Evolutionary conservation across 169 alveolate genomes (phyloP), one percentile per base, ranked within the genome.

Genomic region (Plasmodium cynomolgi): DNA sequence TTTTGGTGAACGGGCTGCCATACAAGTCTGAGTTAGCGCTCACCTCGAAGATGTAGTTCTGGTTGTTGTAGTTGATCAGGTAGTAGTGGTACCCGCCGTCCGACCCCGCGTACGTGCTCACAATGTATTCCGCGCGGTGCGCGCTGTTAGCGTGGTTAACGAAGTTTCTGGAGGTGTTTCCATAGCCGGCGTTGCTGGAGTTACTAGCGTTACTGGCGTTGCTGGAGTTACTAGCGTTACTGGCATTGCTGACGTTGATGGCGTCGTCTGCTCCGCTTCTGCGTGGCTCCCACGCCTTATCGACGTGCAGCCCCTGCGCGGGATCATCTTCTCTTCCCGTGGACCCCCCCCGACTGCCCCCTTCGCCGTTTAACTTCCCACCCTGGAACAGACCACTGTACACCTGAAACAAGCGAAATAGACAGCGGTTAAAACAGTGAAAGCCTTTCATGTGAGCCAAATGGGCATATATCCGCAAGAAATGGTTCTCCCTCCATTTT

Each of bases 11-110:
- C 0, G 81, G 41, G 23, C 68, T 68, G 11, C 47, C 44, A 71
- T 37, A 23, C 3, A 86, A 11, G 23, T 56, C 44, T 26, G 33
- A n/a, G 41, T 77, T 41, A 1, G 34, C 58, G 6, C 23, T 86
- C 44, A 86, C 81, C 71, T 86, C 86, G 26, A 75, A 54, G 2
- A 50, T 33, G 47, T 75, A 86, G 44, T 41, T 54, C 17, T 54
- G 33, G 33, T 73, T 39, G 56, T 74, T 74, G 75, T 84, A 84
- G 15, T 50, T 73, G 8, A 84, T 74, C 23, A 58, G 80, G 62
- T 31, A 72, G 80, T 74, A 84, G 77, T 68, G 77, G 77, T 23
- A 68, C 50, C 62, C 37, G 9, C 37, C n/a, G n/a, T 68, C 77
- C n/a, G 77, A 68, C 1, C 77, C 41, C 0, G 77, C 77, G 37